Percentiles rank a stretch among this genome's conserved stretches.
Evolutionary conservation across 129 eudicot species (phyloP).

Genomic region (Lactuca sativa): DNA sequence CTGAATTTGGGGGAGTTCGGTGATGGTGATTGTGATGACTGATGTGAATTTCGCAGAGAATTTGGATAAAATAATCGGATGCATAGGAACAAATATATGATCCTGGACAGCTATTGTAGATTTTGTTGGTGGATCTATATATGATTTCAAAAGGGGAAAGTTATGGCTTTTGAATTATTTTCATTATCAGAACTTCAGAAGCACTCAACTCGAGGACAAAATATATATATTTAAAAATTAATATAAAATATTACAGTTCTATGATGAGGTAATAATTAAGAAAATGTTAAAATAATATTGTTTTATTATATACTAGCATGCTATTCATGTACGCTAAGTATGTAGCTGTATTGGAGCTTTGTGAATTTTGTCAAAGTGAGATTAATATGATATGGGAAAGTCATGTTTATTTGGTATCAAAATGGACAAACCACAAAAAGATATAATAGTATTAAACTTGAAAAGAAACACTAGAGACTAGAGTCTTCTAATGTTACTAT

Average conservation of each 20-base stretch:
- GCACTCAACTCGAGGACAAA: slow-evolving; percentile 28
- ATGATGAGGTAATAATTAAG: neutral
- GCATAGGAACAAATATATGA: slow-evolving; percentile 3
- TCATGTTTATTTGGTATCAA: no score
- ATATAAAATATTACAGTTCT: neutral
- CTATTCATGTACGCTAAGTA: neutral
- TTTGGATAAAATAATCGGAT: slow-evolving; percentile 17
- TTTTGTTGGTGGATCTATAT: neutral
- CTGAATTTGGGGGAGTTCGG: neutral
- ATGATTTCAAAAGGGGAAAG: neutral
- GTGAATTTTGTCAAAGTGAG: no score
- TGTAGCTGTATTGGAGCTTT: neutral
- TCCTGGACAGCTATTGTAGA: neutral
- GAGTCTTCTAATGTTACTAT: no score
- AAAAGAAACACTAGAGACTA: no score
- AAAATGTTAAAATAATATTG: no score
- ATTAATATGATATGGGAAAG: neutral
- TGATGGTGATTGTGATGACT: slow-evolving; percentile 13
- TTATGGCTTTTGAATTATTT: slow-evolving; percentile 11
- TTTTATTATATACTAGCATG: no score
- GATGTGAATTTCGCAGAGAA: neutral
- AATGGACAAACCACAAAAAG: no score
- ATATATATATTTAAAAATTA: neutral
- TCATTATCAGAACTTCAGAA: slow-evolving; percentile 16
- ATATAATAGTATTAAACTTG: no score